These are phyloP conservation scores for Podospora pseudocomata DNA, from an alignment of 495 filamentous ascomycete species.

Conservation along the genomic window DNA sequence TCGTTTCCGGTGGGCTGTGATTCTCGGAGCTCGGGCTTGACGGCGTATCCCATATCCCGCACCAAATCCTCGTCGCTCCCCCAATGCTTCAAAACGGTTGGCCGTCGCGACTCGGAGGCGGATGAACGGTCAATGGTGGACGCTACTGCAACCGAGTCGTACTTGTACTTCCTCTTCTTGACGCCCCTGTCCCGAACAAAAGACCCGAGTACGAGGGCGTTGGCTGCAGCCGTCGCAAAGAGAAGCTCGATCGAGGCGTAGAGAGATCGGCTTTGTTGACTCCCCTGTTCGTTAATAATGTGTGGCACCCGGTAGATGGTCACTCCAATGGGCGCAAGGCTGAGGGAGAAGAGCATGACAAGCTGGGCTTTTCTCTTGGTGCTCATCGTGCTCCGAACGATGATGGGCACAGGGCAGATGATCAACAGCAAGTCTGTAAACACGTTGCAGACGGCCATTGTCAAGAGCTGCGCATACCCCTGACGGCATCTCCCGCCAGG, in stretches of 20 bases:
- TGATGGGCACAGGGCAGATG: constrained; percentile 81
- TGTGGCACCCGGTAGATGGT: constrained; percentile 74
- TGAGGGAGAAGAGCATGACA: constrained; percentile 74
- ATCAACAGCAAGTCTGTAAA: constrained; percentile 85
- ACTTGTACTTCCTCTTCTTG: constrained; percentile 73
- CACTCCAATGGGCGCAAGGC: constrained; percentile 67
- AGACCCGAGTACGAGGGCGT: constrained; percentile 73
- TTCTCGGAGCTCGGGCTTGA: constrained; percentile 56
- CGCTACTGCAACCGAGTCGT: constrained; percentile 45
- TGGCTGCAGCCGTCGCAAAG: constrained; percentile 71
- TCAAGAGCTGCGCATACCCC: constrained; percentile 79
- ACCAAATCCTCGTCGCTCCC: constrained; percentile 81
- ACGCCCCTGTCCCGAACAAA: constrained; percentile 75
- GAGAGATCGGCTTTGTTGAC: constrained; percentile 72
- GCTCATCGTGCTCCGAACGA: constrained; percentile 67
- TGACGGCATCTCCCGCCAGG: constrained; percentile 79
- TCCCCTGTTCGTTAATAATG: constrained; percentile 58
- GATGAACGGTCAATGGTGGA: constrained; percentile 45
- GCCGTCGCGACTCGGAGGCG: constrained; percentile 38
- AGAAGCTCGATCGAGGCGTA: constrained; percentile 75
- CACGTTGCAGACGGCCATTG: constrained; percentile 82
- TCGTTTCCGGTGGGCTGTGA: constrained; percentile 22
- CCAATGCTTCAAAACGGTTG: constrained; percentile 61
- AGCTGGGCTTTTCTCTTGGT: constrained; percentile 63
- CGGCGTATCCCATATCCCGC: constrained; percentile 63